These are phyloP conservation scores for Fusarium sp. DNA, from an alignment of 2,329 filamentous ascomycete species.

Conservation along the genomic window DNA sequence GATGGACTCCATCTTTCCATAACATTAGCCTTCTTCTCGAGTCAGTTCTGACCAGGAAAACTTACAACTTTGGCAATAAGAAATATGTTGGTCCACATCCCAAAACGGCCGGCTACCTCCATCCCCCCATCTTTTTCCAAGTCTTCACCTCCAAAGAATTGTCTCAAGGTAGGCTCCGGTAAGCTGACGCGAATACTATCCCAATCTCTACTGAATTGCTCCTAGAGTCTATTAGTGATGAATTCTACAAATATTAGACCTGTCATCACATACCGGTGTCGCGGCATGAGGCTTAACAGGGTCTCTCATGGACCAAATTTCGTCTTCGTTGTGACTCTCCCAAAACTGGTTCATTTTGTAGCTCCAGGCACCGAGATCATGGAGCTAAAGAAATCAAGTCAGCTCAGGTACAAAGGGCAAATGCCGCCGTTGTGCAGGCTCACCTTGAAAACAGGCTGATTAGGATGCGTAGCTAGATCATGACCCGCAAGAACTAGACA, in stretches of 20 bases:
- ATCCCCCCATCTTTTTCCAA: neutral
- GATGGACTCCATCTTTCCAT: conserved; percentile 43
- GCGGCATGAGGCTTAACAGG: conserved; percentile 35
- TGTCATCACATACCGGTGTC: conserved; percentile 37
- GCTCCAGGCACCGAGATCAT: conserved; percentile 45
- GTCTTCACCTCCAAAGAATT: conserved; percentile 22
- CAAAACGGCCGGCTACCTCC: conserved; percentile 43
- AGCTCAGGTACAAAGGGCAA: neutral
- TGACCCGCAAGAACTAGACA: conserved; percentile 37
- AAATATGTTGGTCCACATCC: conserved; percentile 46
- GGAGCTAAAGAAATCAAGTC: conserved; percentile 32
- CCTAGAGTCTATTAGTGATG: conserved; percentile 32
- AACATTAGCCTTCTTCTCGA: conserved; percentile 5
- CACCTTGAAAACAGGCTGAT: conserved; percentile 43
- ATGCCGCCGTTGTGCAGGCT: neutral
- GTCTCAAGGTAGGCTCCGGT: neutral
- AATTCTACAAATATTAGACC: neutral
- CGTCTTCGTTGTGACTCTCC: neutral
- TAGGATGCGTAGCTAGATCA: conserved; percentile 13
- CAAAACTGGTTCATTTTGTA: conserved; percentile 32
- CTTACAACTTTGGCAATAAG: conserved; percentile 43
- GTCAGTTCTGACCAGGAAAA: neutral
- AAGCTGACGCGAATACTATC: rapidly evolving
- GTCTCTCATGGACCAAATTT: conserved; percentile 33
- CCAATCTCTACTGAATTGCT: conserved; percentile 43